Evolutionary conservation across 2,329 filamentous ascomycete species (phyloP).

Genomic region (Madurella mycetomatis): DNA sequence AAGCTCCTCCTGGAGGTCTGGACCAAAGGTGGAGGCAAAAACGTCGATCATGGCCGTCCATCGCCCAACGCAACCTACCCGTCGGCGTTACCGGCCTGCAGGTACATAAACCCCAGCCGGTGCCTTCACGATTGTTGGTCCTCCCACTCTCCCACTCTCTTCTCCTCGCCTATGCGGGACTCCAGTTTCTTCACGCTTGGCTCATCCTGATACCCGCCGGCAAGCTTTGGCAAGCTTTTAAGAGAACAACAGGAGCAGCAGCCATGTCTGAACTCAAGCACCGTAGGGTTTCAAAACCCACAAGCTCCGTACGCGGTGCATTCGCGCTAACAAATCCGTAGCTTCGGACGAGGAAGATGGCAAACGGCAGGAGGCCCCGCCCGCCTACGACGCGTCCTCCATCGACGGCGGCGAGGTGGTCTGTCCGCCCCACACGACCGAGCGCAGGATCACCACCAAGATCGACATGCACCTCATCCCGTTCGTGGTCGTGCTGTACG

Average conservation of each 20-base stretch:
- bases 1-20: no score
- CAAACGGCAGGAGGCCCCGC: background rate
- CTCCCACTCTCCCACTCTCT: no score
- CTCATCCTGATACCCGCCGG: background rate
- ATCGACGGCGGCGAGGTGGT: slow-evolving; percentile 18
- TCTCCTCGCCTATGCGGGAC: no score
- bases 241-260: background rate
- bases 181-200: background rate
- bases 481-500: slow-evolving; percentile 67
- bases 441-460: slow-evolving; percentile 61
- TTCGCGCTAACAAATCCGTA: background rate
- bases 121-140: no score
- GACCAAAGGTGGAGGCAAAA: no score
- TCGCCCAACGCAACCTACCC: no score
- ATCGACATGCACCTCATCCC: slow-evolving; percentile 70
- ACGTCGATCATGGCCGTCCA: no score
- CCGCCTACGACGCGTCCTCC: background rate
- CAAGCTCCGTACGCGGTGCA: background rate
- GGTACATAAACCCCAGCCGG: no score
- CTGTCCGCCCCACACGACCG: slow-evolving; percentile 54
- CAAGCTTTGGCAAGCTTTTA: background rate
- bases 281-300: background rate
- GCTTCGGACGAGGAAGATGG: slow-evolving; percentile 11
- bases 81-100: no score
- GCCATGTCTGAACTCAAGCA: slow-evolving; percentile 17